Conservation (phyloP, 805 yeast species). For the Kuraishia ogatae region DNA sequence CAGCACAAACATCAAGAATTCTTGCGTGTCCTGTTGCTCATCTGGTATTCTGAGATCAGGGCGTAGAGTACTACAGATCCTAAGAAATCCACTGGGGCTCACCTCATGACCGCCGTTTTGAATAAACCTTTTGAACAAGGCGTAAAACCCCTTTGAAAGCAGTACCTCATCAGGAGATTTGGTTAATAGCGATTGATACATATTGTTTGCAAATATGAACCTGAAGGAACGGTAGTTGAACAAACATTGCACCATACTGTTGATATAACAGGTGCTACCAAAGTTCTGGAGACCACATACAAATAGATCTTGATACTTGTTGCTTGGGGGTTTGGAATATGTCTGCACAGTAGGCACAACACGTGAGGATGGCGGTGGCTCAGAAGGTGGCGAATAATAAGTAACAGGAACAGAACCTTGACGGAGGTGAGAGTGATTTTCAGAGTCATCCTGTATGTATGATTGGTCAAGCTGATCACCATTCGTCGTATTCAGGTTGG, state of each 20-base stretch:
- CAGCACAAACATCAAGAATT: slow-evolving; percentile 56
- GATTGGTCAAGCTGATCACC: not conserved
- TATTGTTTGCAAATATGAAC: slow-evolving; percentile 34
- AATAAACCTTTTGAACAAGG: slow-evolving; percentile 48
- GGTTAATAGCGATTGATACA: slow-evolving; percentile 32
- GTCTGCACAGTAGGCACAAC: not conserved
- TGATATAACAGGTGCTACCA: slow-evolving; percentile 73
- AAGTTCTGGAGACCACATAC: slow-evolving; percentile 58
- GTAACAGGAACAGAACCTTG: not conserved
- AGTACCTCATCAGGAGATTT: slow-evolving; percentile 9
- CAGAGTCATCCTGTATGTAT: not conserved
- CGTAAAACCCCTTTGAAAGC: slow-evolving; percentile 40
- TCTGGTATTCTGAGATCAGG: slow-evolving; percentile 64
- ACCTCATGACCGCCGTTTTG: slow-evolving; percentile 52
- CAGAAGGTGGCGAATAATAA: not conserved
- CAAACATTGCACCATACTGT: slow-evolving; percentile 63
- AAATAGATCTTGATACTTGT: slow-evolving; percentile 29
- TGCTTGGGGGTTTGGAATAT: not conserved
- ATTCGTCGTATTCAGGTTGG: not conserved
- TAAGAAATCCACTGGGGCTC: slow-evolving; percentile 51
- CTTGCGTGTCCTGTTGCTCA: slow-evolving; percentile 81
- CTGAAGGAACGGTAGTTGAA: slow-evolving; percentile 47
- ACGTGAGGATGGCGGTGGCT: not conserved
- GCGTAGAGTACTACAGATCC: slow-evolving; percentile 38
- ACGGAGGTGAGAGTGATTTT: not conserved